Evolutionary conservation across 352 stramenopile species (phyloP), one percentile per base, ranked within the genome.

Genomic region (Phytophthora pinifolia): DNA sequence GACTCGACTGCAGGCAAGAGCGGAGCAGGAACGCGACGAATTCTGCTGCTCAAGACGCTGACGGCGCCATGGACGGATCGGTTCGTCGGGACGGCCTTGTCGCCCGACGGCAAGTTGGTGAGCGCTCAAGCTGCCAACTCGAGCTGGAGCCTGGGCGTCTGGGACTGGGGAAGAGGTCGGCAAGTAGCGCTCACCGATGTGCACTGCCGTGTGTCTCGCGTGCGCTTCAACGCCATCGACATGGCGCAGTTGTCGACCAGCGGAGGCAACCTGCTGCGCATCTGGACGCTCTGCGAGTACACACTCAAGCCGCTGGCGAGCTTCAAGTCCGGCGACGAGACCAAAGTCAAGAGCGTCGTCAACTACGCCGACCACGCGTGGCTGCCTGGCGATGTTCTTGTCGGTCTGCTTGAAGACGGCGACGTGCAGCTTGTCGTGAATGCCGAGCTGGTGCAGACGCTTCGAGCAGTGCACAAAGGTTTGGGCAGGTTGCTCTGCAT

Each of bases 231-330:
- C 54, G 49, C 67, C 14, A 74, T 89, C 35, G 83, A 93, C 51
- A 86, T 91, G 72, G 83, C 78, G 3, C 80, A 93, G 59, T 38
- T 93, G 7, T 89, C 83, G 15, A 88, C 80, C 9, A 87, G 77
- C 10, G 83, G 81, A 2, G 76, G 78, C 18, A 84, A 77, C 34
- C 32, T 86, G 31, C 67, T 91, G n/a, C 74, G 81, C 6, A 72
- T 93, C 32, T 93, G 83, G 83, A 89, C 74, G 52, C 67, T 93
- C 27, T 73, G 70, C 20, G 74, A 87, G 55, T 90, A 89, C 59
- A 78, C 76, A 13, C 67, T 90, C n/a, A 83, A 79, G 35, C 66
- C 54, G 30, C 72, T 91, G 32, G 77, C 67, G 1, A 91, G 75
- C 55, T 93, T 93, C 71, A 88, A 87, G 22, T 90, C 79, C 3